These are phyloP conservation scores for Coemansia sp. DNA, from an alignment of 192 early-diverging fungal genomes.

Conservation along the genomic window DNA sequence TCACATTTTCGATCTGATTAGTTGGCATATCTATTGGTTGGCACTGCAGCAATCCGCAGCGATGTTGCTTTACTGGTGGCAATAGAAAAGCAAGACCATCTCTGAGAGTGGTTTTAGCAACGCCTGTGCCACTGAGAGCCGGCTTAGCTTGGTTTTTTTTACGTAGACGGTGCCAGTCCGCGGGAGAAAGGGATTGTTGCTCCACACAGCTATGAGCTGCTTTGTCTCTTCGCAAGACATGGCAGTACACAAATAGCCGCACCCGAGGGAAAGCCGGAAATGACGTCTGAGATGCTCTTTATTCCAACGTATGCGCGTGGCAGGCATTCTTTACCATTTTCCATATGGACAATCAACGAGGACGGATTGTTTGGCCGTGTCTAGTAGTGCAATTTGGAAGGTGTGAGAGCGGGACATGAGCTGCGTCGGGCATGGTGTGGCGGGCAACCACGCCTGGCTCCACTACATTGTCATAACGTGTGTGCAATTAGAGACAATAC, in stretches of 20 bases:
- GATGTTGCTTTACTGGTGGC: neutral
- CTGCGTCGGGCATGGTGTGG: neutral
- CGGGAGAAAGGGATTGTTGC: too few species aligned
- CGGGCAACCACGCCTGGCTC: neutral
- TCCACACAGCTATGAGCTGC: too few species aligned
- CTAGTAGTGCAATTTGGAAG: neutral
- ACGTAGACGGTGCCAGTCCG: too few species aligned
- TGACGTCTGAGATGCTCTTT: neutral
- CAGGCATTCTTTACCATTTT: neutral
- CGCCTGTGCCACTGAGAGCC: neutral
- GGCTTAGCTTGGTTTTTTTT: neutral
- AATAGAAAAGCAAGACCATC: conserved; percentile 23
- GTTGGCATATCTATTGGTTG: neutral
- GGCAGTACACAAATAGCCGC: neutral
- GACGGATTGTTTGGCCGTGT: neutral
- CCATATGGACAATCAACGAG: neutral
- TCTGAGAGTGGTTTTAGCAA: conserved; percentile 32
- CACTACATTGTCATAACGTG: neutral
- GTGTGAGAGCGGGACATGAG: neutral
- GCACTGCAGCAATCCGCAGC: neutral
- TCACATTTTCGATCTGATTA: neutral
- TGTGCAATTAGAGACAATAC: neutral
- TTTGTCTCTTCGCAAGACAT: neutral
- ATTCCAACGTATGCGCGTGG: neutral
- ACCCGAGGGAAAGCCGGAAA: neutral